Base-by-base conservation (phyloP, 176 grass and related monocot genomes). In the Lolium perenne region DNA sequence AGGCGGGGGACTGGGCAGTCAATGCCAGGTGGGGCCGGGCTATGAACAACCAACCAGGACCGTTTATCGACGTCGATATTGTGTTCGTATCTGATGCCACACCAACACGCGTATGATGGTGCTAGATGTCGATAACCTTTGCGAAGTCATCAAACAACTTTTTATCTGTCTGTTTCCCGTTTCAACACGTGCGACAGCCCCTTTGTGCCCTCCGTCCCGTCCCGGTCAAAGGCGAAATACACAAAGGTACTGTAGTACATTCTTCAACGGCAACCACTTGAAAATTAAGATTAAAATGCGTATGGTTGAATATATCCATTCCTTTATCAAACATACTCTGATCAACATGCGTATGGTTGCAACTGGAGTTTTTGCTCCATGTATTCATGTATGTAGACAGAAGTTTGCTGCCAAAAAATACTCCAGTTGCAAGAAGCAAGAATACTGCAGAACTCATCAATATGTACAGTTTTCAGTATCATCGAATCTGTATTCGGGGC, bases 61-160 rank as follows among this genome's bases (percentile, higher is more conserved):
- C 38, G 16, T 50, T 83, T 81, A 18, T 59, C 26, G 13, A 17
- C 73, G 48, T 41, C 48, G 75, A 38, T 38, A 58, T 68, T 68
- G 65, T 8, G 16, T 38, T 38, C 29, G 62, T 32, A 65, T 68
- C 65, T 0, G 26, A 68, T 40, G 65, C 65, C 65, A 40, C 65
- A 32, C 7, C 65, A 32, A 40, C 65, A 32, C 7, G 32, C 63
- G 13, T 23, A 21, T 5, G 54, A 8, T 18, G 32, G 65, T 17
- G 65, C 41, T 74, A 21, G 43, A 15, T 48, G 5, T 23, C 60
- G 41, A 72, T 73, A 0, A 11, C 70, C 43, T 49, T 25, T 73
- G 43, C n/a, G 6, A 49, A 74, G 43, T 4, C 43, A 7, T 0
- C 14, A 22, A 10, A 47, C 2, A 73, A 48, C 41, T 23, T 23